phyloP scores from a whole-genome alignment of 805 yeast genomes.

The Saturnispora galanensis region DNA sequence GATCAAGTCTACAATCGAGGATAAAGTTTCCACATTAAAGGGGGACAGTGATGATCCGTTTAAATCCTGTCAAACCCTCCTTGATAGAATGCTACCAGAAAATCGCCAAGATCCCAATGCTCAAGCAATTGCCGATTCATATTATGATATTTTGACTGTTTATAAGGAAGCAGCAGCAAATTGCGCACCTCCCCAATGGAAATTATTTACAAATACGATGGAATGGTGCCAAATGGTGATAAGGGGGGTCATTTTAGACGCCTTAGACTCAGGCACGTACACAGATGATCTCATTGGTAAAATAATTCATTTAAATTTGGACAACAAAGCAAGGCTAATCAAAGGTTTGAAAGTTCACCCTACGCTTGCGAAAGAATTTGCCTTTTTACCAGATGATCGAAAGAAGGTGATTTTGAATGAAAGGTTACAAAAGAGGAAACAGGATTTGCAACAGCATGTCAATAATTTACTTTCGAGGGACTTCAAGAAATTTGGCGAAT shows the following conservation, averaged over 20 bases:
- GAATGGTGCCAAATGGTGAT: constrained; percentile 58
- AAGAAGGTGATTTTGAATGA: constrained; percentile 56
- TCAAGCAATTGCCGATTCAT: constrained; percentile 43
- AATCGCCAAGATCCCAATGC: constrained; percentile 4
- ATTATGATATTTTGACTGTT: constrained; percentile 66
- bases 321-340: constrained; percentile 46
- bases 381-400: constrained; percentile 43
- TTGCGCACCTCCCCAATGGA: constrained; percentile 69
- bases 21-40: constrained; percentile 38
- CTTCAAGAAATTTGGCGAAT: constrained; percentile 2
- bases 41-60: constrained; percentile 5
- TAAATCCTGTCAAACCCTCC: constrained; percentile 5
- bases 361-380: constrained; percentile 39
- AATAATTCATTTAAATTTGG: constrained; percentile 69
- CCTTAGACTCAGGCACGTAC: constrained; percentile 42
- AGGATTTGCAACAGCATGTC: constrained; percentile 14
- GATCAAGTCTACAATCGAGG: constrained; percentile 49
- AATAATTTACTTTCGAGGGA: constrained; percentile 5
- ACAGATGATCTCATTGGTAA: constrained; percentile 66
- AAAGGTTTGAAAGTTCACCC: constrained; percentile 41
- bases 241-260: constrained; percentile 50
- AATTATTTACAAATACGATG: constrained; percentile 51
- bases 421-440: constrained; percentile 65
- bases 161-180: constrained; percentile 49
- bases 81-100: constrained; percentile 5